Conservation (phyloP, 345 rosid genomes). For the Gossypioides kirkii region DNA sequence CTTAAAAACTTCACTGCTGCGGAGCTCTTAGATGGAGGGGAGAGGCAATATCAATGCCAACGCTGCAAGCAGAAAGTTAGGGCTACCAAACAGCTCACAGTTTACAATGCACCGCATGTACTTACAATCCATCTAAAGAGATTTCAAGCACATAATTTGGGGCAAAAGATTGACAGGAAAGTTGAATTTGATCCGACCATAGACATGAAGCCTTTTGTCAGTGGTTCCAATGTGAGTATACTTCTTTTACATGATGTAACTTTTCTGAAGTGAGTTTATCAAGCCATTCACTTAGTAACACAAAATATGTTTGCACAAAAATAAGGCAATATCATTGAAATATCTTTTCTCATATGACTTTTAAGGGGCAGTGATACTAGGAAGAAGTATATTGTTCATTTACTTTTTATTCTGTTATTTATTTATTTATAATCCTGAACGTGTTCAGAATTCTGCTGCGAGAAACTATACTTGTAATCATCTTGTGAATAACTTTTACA, state of each 20-base stretch:
- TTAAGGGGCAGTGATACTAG: neutral
- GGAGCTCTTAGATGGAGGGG: constrained; percentile 84
- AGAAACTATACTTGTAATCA: neutral
- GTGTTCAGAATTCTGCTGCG: neutral
- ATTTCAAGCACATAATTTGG: constrained; percentile 68
- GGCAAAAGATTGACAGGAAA: constrained; percentile 71
- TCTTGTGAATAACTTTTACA: neutral
- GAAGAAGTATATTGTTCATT: neutral
- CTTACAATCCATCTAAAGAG: constrained; percentile 85
- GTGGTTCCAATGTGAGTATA: constrained; percentile 70
- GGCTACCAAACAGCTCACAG: constrained; percentile 80
- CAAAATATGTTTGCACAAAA: neutral
- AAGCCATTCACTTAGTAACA: neutral
- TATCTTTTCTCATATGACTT: neutral
- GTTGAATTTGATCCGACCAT: constrained; percentile 54
- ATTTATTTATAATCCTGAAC: neutral
- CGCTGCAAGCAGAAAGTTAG: constrained; percentile 81
- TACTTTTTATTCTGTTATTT: neutral
- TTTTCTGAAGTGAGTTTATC: constrained; percentile 3
- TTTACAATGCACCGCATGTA: constrained; percentile 83
- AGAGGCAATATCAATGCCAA: constrained; percentile 83
- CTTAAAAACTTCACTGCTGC: constrained; percentile 71
- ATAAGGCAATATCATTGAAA: neutral
- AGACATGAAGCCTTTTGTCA: constrained; percentile 80
- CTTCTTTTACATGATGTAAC: neutral